Evolutionary conservation across 495 filamentous ascomycete species (phyloP).

Genomic region (Talaromyces stipitatus): DNA sequence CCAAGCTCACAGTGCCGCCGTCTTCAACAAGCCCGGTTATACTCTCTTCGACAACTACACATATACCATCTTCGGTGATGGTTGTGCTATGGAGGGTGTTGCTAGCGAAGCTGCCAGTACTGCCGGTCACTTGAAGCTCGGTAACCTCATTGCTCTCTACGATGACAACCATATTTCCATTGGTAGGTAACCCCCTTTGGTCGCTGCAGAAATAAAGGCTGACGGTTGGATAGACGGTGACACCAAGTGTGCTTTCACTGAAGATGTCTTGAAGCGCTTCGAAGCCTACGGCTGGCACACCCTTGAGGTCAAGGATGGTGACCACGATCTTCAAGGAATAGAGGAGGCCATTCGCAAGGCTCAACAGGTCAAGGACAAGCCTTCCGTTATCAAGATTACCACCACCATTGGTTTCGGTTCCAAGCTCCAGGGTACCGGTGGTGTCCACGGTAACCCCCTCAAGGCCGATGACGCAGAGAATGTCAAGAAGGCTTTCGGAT

Average conservation of each 20-base stretch:
- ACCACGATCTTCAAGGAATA: conserved; percentile 81
- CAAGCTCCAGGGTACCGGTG: conserved; percentile 82
- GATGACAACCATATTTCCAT: conserved; percentile 99
- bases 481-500: conserved; percentile 90
- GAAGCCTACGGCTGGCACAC: conserved; percentile 98
- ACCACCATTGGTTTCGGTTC: conserved; percentile 99
- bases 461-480: conserved; percentile 88
- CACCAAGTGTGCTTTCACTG: conserved; percentile 92
- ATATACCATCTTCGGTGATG: conserved; percentile 93
- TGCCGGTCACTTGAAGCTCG: conserved; percentile 93
- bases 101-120: conserved; percentile 84
- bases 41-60: conserved; percentile 94
- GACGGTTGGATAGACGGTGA: conserved; percentile 66
- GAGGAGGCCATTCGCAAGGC: conserved; percentile 80
- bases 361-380: conserved; percentile 89
- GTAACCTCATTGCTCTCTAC: conserved; percentile 93
- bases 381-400: conserved; percentile 90
- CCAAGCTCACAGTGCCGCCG: conserved; percentile 78
- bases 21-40: conserved; percentile 96
- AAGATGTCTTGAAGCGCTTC: conserved; percentile 93
- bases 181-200: conserved; percentile 36
- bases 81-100: conserved; percentile 98
- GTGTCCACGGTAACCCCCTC: conserved; percentile 91
- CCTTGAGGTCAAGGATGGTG: conserved; percentile 78
- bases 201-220: conserved; percentile 17